Percentiles rank a stretch among this genome's conserved stretches.
Conservation (phyloP, 495 filamentous ascomycete genomes). For the Neurospora terricola region DNA sequence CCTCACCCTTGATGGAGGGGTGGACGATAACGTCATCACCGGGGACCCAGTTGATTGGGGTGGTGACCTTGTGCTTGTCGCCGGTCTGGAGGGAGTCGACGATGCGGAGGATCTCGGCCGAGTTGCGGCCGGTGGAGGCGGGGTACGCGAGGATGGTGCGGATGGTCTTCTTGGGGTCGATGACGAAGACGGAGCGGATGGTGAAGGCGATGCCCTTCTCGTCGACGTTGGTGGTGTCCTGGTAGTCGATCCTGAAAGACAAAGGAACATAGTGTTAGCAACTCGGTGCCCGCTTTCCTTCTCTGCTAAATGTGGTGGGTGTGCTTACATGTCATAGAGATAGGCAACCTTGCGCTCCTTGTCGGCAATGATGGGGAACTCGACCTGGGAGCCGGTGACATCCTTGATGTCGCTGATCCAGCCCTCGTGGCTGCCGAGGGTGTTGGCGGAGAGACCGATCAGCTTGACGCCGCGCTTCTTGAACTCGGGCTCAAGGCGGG, state of each 20-base stretch:
- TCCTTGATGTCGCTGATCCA: constrained; percentile 98
- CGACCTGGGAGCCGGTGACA: constrained; percentile 68
- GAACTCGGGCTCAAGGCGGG: constrained; percentile 97
- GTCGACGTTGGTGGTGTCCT: constrained; percentile 75
- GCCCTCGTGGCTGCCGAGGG: constrained; percentile 48
- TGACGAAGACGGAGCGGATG: constrained; percentile 97
- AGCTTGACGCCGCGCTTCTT: constrained; percentile 86
- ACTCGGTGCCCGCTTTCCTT: not conserved
- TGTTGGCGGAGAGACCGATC: constrained; percentile 87
- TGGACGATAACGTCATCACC: constrained; percentile 95
- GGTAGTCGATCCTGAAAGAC: constrained; percentile 70
- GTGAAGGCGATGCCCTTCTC: constrained; percentile 95
- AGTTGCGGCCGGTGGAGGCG: constrained; percentile 93
- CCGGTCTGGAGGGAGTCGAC: constrained; percentile 95
- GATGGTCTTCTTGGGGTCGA: constrained; percentile 97
- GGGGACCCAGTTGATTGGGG: constrained; percentile 84
- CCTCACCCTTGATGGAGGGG: constrained; percentile 73
- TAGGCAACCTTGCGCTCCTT: constrained; percentile 89
- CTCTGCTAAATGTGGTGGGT: not conserved
- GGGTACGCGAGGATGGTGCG: constrained; percentile 94
- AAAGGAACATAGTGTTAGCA: not conserved
- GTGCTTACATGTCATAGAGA: constrained; percentile 84
- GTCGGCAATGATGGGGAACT: constrained; percentile 96
- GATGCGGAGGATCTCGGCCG: constrained; percentile 88
- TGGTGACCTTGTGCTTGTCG: constrained; percentile 92